Percentiles rank a stretch among this genome's conserved stretches.
phyloP scores from a whole-genome alignment of 768 basidiomycete genomes.

The Tubosaeta sp. region DNA sequence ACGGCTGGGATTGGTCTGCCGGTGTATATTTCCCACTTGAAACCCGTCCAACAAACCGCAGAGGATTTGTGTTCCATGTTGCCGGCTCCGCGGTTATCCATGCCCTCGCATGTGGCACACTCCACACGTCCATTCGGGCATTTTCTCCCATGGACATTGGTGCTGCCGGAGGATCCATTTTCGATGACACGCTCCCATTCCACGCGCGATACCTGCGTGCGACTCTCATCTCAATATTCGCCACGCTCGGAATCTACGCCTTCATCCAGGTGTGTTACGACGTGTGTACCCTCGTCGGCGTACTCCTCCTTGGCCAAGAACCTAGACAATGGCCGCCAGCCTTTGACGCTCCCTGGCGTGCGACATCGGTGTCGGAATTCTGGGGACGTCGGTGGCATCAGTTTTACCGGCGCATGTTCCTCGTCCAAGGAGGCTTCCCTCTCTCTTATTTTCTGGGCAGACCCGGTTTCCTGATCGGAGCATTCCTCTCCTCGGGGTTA shows the following conservation, averaged over 20 bases:
- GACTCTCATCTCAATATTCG: conserved; percentile 37
- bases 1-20: conserved; percentile 57
- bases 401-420: conserved; percentile 30
- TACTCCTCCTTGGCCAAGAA: conserved; percentile 26
- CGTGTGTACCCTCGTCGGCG: conserved; percentile 18
- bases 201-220: conserved; percentile 34
- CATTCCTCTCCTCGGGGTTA: conserved; percentile 52
- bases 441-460: conserved; percentile 41
- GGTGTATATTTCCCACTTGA: conserved; percentile 24
- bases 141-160: conserved; percentile 38
- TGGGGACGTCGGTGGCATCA: conserved; percentile 40
- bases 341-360: conserved; percentile 29
- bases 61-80: conserved; percentile 35
- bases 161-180: conserved; percentile 28
- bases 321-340: conserved; percentile 31
- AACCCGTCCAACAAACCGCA: conserved; percentile 23
- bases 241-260: conserved; percentile 42
- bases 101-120: conserved; percentile 39
- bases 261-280: conserved; percentile 37
- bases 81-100: conserved; percentile 31
- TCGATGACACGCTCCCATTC: conserved; percentile 27
- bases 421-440: conserved; percentile 28
- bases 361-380: conserved; percentile 33
- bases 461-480: conserved; percentile 45
- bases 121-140: conserved; percentile 46